Evolutionary conservation across 2,329 filamentous ascomycete species (phyloP).

Genomic region (Chaetoscypha palmicola): DNA sequence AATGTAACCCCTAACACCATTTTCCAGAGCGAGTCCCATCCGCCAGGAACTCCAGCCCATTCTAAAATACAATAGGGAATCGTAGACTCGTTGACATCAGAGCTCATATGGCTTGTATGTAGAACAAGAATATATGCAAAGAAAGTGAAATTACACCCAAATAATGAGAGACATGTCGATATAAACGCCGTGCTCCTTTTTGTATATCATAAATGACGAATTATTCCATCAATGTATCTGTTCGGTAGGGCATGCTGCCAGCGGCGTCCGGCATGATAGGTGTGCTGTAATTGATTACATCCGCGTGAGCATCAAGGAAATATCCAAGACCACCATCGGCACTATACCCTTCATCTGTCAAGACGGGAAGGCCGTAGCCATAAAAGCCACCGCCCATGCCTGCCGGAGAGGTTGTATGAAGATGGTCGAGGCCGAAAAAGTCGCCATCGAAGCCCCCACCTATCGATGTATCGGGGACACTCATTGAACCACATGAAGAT

Average conservation of each 20-base stretch:
- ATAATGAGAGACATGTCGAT: too few relatives aligned
- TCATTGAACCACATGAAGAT: background rate
- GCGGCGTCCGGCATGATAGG: background rate
- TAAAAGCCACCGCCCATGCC: constrained; percentile 1
- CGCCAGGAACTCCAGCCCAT: background rate
- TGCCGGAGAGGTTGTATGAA: background rate
- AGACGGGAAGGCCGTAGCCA: constrained; percentile 1
- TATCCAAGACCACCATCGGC: background rate
- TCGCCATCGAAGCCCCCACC: constrained; percentile 1
- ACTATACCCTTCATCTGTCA: constrained; percentile 1
- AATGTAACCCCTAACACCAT: background rate
- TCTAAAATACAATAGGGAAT: background rate
- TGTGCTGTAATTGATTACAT: background rate
- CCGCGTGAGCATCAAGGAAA: background rate
- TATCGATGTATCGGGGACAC: constrained; percentile 1
- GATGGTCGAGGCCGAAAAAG: constrained; percentile 5
- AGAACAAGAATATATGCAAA: too few relatives aligned
- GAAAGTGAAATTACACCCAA: too few relatives aligned
- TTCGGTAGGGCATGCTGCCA: background rate
- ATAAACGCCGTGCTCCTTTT: background rate
- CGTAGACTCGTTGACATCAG: too few relatives aligned
- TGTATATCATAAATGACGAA: background rate
- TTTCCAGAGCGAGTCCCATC: background rate
- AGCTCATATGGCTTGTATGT: too few relatives aligned
- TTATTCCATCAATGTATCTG: background rate